These are phyloP conservation scores for Aschersonia sp. DNA, from an alignment of 2,329 filamentous ascomycete species.

Conservation along the genomic window DNA sequence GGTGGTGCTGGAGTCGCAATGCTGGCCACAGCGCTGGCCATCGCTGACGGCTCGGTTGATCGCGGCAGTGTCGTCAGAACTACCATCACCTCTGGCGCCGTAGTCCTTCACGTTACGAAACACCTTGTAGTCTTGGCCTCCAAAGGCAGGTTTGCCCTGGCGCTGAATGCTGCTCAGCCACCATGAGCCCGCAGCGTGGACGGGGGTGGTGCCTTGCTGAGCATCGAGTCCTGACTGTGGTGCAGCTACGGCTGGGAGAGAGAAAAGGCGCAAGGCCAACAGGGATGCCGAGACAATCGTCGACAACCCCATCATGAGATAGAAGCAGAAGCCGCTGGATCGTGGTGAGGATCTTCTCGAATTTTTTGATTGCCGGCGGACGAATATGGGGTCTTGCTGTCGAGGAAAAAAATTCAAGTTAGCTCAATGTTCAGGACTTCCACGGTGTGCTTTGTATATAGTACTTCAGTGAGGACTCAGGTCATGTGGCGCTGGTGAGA, in stretches of 20 bases:
- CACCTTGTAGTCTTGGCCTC: constrained; percentile 43
- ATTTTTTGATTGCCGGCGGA: not conserved
- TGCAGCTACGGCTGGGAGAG: constrained; percentile 17
- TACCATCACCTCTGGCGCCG: constrained; percentile 52
- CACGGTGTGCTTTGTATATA: not conserved
- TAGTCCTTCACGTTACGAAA: constrained; percentile 68
- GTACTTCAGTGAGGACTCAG: not conserved
- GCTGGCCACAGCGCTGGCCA: constrained; percentile 65
- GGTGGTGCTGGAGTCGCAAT: constrained; percentile 74
- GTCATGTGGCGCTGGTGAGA: not conserved
- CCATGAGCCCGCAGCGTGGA: constrained; percentile 34
- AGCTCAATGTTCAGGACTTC: not conserved
- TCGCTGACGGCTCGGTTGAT: constrained; percentile 73
- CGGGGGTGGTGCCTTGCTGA: constrained; percentile 4
- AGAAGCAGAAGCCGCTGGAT: constrained; percentile 15
- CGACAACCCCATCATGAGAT: constrained; percentile 28
- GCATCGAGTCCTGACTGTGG: constrained; percentile 11
- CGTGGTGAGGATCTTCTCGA: not conserved
- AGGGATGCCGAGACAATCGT: constrained; percentile 25
- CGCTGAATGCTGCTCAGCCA: constrained; percentile 60
- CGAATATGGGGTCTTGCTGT: not conserved
- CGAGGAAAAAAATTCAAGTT: not conserved
- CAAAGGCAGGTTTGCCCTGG: constrained; percentile 53
- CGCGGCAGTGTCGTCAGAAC: constrained; percentile 71
- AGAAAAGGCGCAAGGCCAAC: constrained; percentile 27